Conservation (phyloP, 148 eudicot genomes). For the Diospyros kaki region DNA sequence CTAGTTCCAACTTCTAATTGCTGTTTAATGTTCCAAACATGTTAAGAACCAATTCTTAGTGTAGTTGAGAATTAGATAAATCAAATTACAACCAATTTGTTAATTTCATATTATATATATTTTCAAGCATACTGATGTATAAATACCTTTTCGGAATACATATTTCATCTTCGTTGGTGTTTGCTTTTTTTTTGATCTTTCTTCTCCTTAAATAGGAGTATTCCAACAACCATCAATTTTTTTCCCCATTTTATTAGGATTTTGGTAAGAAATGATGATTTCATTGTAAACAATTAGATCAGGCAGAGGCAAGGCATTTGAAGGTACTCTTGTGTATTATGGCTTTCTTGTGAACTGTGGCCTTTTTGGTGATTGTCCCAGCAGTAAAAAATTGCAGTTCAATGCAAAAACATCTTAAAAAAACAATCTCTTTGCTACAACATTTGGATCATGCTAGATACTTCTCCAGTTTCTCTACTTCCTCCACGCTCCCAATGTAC, state of each 20-base stretch:
- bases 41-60: too few relatives aligned
- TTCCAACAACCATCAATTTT: too few relatives aligned
- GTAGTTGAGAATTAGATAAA: too few relatives aligned
- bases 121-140: background rate
- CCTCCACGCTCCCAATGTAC: slow-evolving; percentile 83
- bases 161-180: background rate
- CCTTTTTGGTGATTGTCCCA: too few relatives aligned
- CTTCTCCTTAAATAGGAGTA: background rate
- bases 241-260: too few relatives aligned
- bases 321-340: too few relatives aligned
- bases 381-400: too few relatives aligned
- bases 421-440: background rate
- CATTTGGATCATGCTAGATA: slow-evolving; percentile 50
- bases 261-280: too few relatives aligned
- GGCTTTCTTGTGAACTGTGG: background rate
- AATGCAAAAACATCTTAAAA: slow-evolving; percentile 7
- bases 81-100: too few relatives aligned
- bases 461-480: slow-evolving; percentile 90
- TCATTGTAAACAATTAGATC: too few relatives aligned
- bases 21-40: background rate
- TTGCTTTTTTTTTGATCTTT: background rate
- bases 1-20: background rate
- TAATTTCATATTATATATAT: background rate
- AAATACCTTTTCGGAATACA: background rate
- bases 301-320: too few relatives aligned